A percentile compares a stretch with the other conserved stretches of the same genome.
These are phyloP conservation scores for Emergomyces pasteurianus DNA, from an alignment of 2,329 filamentous ascomycete genomes.

Conservation along the genomic window DNA sequence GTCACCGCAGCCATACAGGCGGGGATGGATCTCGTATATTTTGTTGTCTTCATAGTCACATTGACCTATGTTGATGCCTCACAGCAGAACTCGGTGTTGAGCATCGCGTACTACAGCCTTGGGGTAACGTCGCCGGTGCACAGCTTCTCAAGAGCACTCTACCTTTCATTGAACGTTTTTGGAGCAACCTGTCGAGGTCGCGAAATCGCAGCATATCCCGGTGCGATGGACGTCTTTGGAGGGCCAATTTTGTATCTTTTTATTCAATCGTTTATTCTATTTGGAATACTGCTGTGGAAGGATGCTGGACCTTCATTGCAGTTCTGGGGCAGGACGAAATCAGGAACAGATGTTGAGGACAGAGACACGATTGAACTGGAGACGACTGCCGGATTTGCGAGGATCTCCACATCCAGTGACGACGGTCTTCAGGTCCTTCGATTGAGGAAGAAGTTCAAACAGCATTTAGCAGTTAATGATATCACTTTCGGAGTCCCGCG, in stretches of 20 bases:
- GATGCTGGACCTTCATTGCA: constrained; percentile 61
- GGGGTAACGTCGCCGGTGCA: constrained; percentile 64
- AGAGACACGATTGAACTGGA: constrained; percentile 41
- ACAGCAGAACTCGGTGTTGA: constrained; percentile 26
- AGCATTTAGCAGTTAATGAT: constrained; percentile 72
- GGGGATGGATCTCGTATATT: constrained; percentile 54
- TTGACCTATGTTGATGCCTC: constrained; percentile 52
- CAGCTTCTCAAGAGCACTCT: constrained; percentile 60
- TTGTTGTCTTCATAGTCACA: constrained; percentile 59
- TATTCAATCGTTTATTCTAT: constrained; percentile 59
- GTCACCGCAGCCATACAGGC: constrained; percentile 68
- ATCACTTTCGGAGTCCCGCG: constrained; percentile 69
- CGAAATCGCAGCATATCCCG: constrained; percentile 55
- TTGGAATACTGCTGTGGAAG: constrained; percentile 62
- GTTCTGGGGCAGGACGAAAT: constrained; percentile 35
- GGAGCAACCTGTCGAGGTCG: constrained; percentile 59
- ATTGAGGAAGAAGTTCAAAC: constrained; percentile 66
- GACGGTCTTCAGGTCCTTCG: constrained; percentile 70
- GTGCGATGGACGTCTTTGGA: constrained; percentile 61
- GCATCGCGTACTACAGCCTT: constrained; percentile 63
- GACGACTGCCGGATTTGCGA: constrained; percentile 50
- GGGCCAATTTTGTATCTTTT: constrained; percentile 75
- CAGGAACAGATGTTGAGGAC: constrained; percentile 32
- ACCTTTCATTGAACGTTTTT: constrained; percentile 73
- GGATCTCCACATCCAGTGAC: constrained; percentile 44